Evolutionary conservation across 2,329 filamentous ascomycete species (phyloP).

Genomic region (Trichoderma sp.): DNA sequence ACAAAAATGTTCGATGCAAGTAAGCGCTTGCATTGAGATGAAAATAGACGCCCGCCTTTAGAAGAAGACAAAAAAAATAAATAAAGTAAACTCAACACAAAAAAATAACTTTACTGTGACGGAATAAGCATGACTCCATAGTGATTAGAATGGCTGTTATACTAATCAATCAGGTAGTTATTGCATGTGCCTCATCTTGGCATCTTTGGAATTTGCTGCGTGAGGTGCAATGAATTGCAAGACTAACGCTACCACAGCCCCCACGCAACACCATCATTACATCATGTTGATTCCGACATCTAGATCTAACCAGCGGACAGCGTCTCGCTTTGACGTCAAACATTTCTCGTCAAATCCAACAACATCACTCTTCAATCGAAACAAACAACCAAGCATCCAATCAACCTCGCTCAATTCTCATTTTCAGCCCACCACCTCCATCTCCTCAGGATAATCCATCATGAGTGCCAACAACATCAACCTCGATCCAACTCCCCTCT

Average conservation of each 20-base stretch:
- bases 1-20: neutral
- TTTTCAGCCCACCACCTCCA: neutral
- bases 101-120: neutral
- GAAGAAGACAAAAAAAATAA: neutral
- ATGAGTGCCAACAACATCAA: neutral
- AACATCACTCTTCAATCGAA: neutral
- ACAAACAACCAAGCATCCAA: neutral
- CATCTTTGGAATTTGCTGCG: neutral
- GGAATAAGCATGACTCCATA: neutral
- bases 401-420: neutral
- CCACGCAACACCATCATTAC: neutral
- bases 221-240: neutral
- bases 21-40: neutral
- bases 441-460: neutral
- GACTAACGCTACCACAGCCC: neutral
- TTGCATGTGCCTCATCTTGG: neutral
- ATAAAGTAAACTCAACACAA: neutral
- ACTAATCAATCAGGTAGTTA: neutral
- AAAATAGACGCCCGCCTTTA: neutral
- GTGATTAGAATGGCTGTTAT: neutral
- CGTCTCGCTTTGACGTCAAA: neutral
- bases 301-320: neutral
- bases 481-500: neutral
- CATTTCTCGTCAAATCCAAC: neutral
- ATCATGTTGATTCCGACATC: conserved; percentile 5